phyloP scores from a whole-genome alignment of 768 basidiomycete species.

The Royoungia palumana region DNA sequence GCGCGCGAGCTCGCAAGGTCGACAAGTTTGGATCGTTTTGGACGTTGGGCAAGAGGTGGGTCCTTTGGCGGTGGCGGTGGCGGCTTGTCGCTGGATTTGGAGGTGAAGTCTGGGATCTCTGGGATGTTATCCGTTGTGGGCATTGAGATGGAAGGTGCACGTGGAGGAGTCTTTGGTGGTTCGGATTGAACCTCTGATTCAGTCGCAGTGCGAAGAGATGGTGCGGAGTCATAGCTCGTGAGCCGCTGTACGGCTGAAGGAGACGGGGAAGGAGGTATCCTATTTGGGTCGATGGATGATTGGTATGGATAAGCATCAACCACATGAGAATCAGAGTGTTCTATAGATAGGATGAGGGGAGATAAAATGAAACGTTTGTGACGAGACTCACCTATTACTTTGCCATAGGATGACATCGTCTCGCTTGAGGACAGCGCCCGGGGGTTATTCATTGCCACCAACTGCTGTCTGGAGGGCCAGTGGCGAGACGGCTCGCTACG shows the following conservation, averaged over 20 bases:
- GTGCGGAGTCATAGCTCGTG: conserved; percentile 55
- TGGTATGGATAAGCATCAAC: conserved; percentile 7
- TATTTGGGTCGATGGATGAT: conserved; percentile 47
- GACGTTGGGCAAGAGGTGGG: conserved; percentile 20
- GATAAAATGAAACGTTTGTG: background rate
- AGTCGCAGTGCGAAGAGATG: conserved; percentile 48
- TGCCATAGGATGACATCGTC: conserved; percentile 60
- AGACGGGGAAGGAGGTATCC: conserved; percentile 63
- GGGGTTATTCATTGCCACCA: conserved; percentile 37
- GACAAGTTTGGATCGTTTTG: conserved; percentile 64
- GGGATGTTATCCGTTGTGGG: conserved; percentile 50
- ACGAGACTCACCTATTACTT: conserved; percentile 50
- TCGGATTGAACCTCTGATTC: conserved; percentile 31
- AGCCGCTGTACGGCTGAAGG: conserved; percentile 61
- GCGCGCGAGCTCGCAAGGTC: conserved; percentile 64
- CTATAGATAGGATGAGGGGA: conserved; percentile 16
- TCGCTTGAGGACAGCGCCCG: conserved; percentile 34
- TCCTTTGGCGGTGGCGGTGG: conserved; percentile 24
- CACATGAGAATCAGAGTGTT: conserved; percentile 6
- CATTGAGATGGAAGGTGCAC: conserved; percentile 41
- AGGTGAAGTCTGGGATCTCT: conserved; percentile 51
- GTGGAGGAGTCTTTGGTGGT: conserved; percentile 36
- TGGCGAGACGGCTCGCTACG: conserved; percentile 54
- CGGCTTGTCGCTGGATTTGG: conserved; percentile 40
- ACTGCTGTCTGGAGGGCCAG: conserved; percentile 43